These are phyloP conservation scores for Fusarium sp. DNA, from an alignment of 2,329 filamentous ascomycete species.

Conservation along the genomic window DNA sequence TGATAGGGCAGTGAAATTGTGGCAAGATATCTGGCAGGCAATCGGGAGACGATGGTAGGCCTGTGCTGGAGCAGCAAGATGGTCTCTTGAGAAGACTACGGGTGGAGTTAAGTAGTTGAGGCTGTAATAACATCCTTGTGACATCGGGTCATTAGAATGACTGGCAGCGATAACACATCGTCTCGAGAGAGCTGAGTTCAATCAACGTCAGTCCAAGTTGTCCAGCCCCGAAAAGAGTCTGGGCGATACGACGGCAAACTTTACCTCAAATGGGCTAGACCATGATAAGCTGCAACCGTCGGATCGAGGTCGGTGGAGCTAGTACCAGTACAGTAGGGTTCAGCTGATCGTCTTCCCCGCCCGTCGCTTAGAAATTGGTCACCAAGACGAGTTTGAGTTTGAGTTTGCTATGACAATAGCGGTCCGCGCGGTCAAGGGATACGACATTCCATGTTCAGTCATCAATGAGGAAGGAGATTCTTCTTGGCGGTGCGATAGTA, in stretches of 20 bases:
- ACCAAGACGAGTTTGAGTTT: background rate
- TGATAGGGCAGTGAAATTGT: background rate
- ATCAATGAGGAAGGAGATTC: background rate
- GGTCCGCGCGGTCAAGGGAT: conserved; percentile 20
- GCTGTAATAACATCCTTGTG: background rate
- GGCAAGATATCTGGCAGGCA: no score
- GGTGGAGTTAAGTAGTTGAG: conserved; percentile 13
- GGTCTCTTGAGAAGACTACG: background rate
- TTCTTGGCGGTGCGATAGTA: no score
- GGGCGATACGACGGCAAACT: conserved; percentile 19
- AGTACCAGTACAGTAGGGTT: no score
- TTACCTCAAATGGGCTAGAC: conserved; percentile 9
- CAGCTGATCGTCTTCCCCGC: background rate
- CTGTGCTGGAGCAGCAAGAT: background rate
- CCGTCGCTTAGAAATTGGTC: conserved; percentile 2
- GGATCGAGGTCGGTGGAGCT: background rate
- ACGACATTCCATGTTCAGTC: background rate
- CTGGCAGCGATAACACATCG: background rate
- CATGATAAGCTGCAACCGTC: conserved; percentile 26
- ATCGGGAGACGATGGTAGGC: background rate
- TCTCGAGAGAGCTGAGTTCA: background rate
- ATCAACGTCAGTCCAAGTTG: background rate
- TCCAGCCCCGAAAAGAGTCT: background rate
- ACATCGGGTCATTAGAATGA: no score
- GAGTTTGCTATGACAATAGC: conserved; percentile 6